A percentile compares a stretch with the other conserved stretches of the same genome.
Conservation (phyloP, 495 filamentous ascomycete genomes). For the Neurospora sp. region DNA sequence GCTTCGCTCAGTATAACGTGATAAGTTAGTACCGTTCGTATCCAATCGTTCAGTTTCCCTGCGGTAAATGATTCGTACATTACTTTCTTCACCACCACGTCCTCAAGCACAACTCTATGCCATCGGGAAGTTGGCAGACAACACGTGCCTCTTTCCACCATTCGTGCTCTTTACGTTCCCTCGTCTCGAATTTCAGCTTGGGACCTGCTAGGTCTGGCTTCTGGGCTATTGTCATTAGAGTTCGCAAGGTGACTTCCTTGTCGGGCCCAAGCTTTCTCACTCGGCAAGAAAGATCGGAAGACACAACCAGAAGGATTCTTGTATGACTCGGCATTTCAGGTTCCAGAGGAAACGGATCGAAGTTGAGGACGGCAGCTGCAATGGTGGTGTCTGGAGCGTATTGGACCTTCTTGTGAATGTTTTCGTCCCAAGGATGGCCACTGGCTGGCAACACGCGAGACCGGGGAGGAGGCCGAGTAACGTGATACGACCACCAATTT, state of each 20-base stretch:
- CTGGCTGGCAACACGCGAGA: background rate
- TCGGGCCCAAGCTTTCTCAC: background rate
- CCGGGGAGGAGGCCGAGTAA: background rate
- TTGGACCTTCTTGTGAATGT: background rate
- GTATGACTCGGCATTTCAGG: background rate
- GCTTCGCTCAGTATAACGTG: background rate
- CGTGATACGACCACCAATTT: background rate
- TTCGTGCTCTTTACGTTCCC: fast-evolving
- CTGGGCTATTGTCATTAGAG: background rate
- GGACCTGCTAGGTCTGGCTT: background rate
- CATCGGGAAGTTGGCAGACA: background rate
- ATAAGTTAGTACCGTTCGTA: background rate
- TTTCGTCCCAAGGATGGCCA: background rate
- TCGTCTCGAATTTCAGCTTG: fast-evolving
- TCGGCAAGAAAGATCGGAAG: background rate
- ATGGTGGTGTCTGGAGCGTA: background rate
- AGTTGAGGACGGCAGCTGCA: background rate
- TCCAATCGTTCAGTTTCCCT: background rate
- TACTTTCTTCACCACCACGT: background rate
- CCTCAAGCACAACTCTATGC: background rate
- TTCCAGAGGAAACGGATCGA: background rate
- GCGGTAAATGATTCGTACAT: background rate
- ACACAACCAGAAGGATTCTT: background rate
- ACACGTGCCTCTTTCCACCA: background rate
- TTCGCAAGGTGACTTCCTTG: background rate